Percentiles rank a stretch among this genome's conserved stretches.
phyloP scores from a whole-genome alignment of 768 basidiomycete species.

The Calvatia gigantea region DNA sequence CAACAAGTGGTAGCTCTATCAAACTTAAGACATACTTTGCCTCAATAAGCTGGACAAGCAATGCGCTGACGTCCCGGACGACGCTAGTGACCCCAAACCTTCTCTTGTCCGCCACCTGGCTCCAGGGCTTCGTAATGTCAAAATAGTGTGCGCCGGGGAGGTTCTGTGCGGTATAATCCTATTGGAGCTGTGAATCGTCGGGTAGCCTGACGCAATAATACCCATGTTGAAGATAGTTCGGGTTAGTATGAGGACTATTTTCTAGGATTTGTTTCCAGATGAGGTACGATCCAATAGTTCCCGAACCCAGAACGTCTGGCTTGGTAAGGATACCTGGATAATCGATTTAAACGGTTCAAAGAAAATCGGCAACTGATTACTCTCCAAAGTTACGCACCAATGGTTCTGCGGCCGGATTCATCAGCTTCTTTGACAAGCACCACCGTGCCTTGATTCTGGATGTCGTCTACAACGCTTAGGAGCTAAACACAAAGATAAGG shows the following conservation, averaged over 20 bases:
- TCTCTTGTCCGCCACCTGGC: slow-evolving; percentile 31
- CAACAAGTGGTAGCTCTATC: neutral
- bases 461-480: slow-evolving; percentile 45
- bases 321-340: slow-evolving; percentile 67
- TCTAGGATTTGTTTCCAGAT: slow-evolving; percentile 50
- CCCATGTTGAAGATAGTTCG: slow-evolving; percentile 46
- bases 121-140: slow-evolving; percentile 50
- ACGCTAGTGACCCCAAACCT: slow-evolving; percentile 58
- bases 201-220: slow-evolving; percentile 69
- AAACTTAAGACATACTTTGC: slow-evolving; percentile 36
- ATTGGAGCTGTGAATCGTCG: slow-evolving; percentile 49
- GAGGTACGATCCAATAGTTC: slow-evolving; percentile 35
- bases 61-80: slow-evolving; percentile 45
- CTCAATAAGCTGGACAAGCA: slow-evolving; percentile 52
- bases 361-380: neutral
- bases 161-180: slow-evolving; percentile 31
- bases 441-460: slow-evolving; percentile 61
- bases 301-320: slow-evolving; percentile 50
- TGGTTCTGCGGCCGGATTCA: slow-evolving; percentile 52
- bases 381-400: slow-evolving; percentile 43
- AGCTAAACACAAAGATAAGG: neutral
- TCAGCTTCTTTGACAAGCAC: slow-evolving; percentile 51
- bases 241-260: slow-evolving; percentile 21
- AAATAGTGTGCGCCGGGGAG: slow-evolving; percentile 47
- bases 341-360: neutral